These are phyloP conservation scores for Agaricus blazei DNA, from an alignment of 768 basidiomycete species.

Conservation along the genomic window DNA sequence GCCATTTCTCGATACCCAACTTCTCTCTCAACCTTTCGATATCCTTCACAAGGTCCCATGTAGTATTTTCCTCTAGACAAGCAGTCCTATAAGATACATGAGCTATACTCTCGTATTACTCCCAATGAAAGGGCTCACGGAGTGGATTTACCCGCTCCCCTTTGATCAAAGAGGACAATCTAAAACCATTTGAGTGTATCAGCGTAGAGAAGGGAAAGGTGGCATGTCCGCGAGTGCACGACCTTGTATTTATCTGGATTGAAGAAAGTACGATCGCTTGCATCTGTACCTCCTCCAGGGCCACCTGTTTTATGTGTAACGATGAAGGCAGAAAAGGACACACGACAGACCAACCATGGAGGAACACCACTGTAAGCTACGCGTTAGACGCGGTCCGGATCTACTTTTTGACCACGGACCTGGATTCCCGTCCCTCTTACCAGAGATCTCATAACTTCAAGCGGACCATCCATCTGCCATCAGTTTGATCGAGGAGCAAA, in stretches of 20 bases:
- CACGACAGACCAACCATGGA: slow-evolving; percentile 50
- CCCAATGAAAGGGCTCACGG: slow-evolving; percentile 48
- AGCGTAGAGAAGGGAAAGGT: background rate
- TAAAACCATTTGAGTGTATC: slow-evolving; percentile 19
- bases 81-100: slow-evolving; percentile 46
- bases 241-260: slow-evolving; percentile 84
- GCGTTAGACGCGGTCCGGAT: background rate
- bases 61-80: slow-evolving; percentile 81
- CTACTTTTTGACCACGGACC: slow-evolving; percentile 34
- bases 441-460: slow-evolving; percentile 76
- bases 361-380: slow-evolving; percentile 56
- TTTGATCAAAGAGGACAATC: slow-evolving; percentile 88
- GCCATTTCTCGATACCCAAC: slow-evolving; percentile 80
- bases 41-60: slow-evolving; percentile 90
- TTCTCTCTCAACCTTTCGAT: slow-evolving; percentile 78
- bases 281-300: slow-evolving; percentile 73
- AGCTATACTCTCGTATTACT: background rate
- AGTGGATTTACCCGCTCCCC: slow-evolving; percentile 82
- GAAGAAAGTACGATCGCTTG: slow-evolving; percentile 73
- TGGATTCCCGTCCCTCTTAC: slow-evolving; percentile 71
- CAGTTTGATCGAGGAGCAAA: slow-evolving; percentile 2
- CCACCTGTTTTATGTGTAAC: slow-evolving; percentile 43
- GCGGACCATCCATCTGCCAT: background rate
- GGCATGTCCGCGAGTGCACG: background rate
- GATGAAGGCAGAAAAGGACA: background rate